These are phyloP conservation scores for Saccharomycopsis sp. DNA, from an alignment of 805 yeast species.

Conservation along the genomic window DNA sequence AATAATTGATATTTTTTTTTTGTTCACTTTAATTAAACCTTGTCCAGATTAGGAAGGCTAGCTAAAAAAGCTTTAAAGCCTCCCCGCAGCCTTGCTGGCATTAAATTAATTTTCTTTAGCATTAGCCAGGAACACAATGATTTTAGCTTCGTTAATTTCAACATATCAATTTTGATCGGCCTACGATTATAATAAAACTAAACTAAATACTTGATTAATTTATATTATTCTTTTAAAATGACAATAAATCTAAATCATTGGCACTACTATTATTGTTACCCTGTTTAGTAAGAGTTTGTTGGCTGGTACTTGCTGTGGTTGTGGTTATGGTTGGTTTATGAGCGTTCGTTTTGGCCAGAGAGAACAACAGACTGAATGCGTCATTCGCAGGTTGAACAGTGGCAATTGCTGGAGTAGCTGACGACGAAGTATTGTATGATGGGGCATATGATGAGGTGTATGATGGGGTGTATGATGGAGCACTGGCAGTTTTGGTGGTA, in stretches of 20 bases:
- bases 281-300: not conserved
- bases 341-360: constrained; percentile 52
- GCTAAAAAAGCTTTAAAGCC: no score
- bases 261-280: not conserved
- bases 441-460: constrained; percentile 19
- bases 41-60: no score
- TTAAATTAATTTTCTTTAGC: no score
- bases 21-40: no score
- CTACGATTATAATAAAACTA: no score
- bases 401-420: constrained; percentile 26
- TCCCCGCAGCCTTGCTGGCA: no score
- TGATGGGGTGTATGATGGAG: constrained; percentile 26
- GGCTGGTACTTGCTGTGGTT: not conserved
- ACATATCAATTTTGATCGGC: no score
- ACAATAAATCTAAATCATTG: not conserved
- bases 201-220: no score
- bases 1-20: no score
- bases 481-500: not conserved
- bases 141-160: no score
- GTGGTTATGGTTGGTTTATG: not conserved
- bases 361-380: constrained; percentile 66
- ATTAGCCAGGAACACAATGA: no score
- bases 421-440: constrained; percentile 15
- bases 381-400: constrained; percentile 40
- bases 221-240: no score